phyloP scores from a whole-genome alignment of 768 basidiomycete genomes.

The Cystobasidium ongulense region DNA sequence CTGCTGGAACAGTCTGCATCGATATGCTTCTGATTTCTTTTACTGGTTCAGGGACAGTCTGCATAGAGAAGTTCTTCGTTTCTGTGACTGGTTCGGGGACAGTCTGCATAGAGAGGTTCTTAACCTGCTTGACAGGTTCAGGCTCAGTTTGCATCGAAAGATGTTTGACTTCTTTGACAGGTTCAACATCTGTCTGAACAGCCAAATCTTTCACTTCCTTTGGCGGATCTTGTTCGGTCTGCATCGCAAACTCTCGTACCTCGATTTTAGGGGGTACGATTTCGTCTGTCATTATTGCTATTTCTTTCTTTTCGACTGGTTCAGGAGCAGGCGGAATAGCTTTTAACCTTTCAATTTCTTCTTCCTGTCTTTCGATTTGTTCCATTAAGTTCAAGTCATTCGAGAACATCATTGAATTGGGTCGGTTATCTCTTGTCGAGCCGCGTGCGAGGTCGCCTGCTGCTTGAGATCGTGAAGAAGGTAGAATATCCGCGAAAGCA shows the following conservation, averaged over 20 bases:
- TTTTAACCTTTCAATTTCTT: constrained; percentile 7
- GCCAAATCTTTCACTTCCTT: constrained; percentile 36
- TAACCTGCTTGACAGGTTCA: neutral
- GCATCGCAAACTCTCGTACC: neutral
- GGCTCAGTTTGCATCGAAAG: constrained; percentile 50
- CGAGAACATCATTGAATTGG: constrained; percentile 32
- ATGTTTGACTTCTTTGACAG: neutral
- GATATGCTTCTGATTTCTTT: neutral
- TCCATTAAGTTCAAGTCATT: constrained; percentile 18
- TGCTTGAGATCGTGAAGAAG: constrained; percentile 46
- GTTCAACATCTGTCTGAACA: neutral
- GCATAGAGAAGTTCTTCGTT: neutral
- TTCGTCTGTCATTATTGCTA: constrained; percentile 23
- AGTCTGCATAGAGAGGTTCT: neutral
- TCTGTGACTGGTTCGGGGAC: neutral
- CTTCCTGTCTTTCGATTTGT: constrained; percentile 8
- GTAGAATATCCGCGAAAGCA: constrained; percentile 67
- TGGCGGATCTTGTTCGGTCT: constrained; percentile 36
- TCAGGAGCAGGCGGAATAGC: neutral
- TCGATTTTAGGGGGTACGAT: neutral
- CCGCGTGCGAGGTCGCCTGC: constrained; percentile 28
- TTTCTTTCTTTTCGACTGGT: constrained; percentile 11
- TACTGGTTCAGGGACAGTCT: neutral
- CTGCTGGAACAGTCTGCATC: neutral
- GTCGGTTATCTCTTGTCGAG: constrained; percentile 29